Percentiles rank a stretch among this genome's conserved stretches.
phyloP scores from a whole-genome alignment of 768 basidiomycete species.

The Lepiota subincarnata region DNA sequence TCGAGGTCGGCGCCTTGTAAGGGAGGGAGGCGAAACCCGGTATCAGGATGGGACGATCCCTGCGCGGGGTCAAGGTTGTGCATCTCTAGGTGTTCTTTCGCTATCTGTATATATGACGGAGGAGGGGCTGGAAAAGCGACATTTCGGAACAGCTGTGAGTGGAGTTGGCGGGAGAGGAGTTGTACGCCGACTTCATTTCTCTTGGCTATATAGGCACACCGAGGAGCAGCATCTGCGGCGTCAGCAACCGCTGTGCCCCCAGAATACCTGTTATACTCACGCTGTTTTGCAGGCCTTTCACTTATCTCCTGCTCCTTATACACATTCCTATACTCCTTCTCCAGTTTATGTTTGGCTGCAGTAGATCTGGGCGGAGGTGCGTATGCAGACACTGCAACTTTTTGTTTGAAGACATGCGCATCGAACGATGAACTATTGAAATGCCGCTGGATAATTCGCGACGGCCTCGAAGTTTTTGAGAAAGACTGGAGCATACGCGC shows the following conservation, averaged over 20 bases:
- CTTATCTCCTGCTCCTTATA: background rate
- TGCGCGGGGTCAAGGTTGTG: conserved; percentile 80
- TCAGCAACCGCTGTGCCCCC: background rate
- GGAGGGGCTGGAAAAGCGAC: conserved; percentile 60
- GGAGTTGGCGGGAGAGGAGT: conserved; percentile 77
- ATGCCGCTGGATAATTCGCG: background rate
- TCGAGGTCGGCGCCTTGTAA: conserved; percentile 79
- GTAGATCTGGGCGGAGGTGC: background rate
- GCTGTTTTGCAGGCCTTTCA: background rate
- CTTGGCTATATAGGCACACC: conserved; percentile 36
- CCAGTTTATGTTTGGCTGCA: background rate
- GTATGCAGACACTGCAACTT: background rate
- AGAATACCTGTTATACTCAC: background rate
- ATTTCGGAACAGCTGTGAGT: conserved; percentile 78
- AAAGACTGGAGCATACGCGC: conserved; percentile 6
- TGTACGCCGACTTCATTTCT: conserved; percentile 93
- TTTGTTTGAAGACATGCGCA: conserved; percentile 5
- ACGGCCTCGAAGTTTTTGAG: background rate
- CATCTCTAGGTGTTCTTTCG: conserved; percentile 72
- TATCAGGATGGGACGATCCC: conserved; percentile 77
- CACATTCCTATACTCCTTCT: background rate
- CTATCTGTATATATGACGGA: conserved; percentile 62
- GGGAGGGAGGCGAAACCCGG: conserved; percentile 75
- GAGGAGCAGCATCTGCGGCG: background rate
- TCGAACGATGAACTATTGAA: background rate